Base-by-base conservation (phyloP, 2,329 filamentous ascomycete species). In the Sclerotinia subarctica region DNA sequence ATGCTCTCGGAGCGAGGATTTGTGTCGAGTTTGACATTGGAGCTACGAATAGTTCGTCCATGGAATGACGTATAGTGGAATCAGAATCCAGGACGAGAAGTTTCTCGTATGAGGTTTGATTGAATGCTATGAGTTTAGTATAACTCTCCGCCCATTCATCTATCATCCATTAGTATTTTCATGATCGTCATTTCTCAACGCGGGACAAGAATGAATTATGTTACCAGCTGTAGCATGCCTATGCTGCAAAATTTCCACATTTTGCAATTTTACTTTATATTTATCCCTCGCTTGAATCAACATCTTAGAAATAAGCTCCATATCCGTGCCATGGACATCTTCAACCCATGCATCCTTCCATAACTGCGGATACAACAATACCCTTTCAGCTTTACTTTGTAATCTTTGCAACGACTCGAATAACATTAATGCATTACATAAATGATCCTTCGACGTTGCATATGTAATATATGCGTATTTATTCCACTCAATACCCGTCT, bases 101-200 rank as follows among this genome's bases (percentile, higher is more conserved):
- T 1, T 70, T 72, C 2, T 54, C 29, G 46, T 90, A 91, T 67
- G 88, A 81, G 0, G 85, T 86, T 64, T 90, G 86, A 69, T 88
- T 88, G 75, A 91, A 92, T 2, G 88, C 87, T 26, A 90, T 82
- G 46, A 91, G 83, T 75, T 92, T 92, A 29, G 88, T 89, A 73
- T 87, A 87, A 2, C 85, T 87, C 11, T 73, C 70, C 58, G 69
- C 63, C 73, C 74, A 75, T 46, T 72, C 70, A 7, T 62, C 70
- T 66, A 66, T 35, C 6, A 21, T 38, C 15, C 15, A 51, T 58
- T 13, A 62, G 53, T 44, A 13, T 29, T 44, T 54, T 26, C 10
- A n/a, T 66, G n/a, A 67, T 47, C 35, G 13, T 52, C 24, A 19
- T 32, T 7, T 15, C 1, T 35, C n/a, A 32, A 46, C 19, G 8